These are phyloP conservation scores for Colletotrichum gloeosporioides DNA, from an alignment of 2,329 filamentous ascomycete species.

Conservation along the genomic window DNA sequence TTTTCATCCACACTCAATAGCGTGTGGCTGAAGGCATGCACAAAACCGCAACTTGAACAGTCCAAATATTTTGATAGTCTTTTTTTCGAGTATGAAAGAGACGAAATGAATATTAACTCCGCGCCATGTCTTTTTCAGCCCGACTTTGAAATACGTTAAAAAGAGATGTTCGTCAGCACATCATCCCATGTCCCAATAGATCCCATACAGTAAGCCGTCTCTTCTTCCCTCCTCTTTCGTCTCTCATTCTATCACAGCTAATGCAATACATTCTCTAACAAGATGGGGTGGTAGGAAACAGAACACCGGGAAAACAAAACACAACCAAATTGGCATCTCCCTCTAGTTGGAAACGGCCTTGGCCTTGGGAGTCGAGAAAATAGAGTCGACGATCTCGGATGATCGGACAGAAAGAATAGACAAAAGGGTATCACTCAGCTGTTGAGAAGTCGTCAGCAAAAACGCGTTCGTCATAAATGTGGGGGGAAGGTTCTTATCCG, in stretches of 20 bases:
- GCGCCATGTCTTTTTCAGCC: slow-evolving; percentile 18
- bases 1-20: background rate
- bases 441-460: slow-evolving; percentile 25
- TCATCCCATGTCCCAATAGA: background rate
- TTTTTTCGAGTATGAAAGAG: background rate
- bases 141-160: background rate
- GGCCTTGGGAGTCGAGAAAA: slow-evolving; percentile 54
- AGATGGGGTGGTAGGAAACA: background rate
- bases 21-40: background rate
- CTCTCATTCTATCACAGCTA: background rate
- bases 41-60: background rate
- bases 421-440: slow-evolving; percentile 82
- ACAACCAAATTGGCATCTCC: background rate
- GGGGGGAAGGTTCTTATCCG: background rate
- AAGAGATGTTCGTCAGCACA: background rate
- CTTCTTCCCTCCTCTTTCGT: background rate
- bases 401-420: slow-evolving; percentile 79
- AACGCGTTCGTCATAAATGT: background rate
- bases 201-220: background rate
- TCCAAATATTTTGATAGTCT: background rate
- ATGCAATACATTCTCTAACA: background rate
- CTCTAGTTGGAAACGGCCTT: slow-evolving; percentile 18
- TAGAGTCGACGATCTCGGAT: slow-evolving; percentile 78
- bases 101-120: slow-evolving; percentile 7
- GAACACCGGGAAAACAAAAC: background rate